phyloP scores from a whole-genome alignment of 2,329 filamentous ascomycete genomes.

The Microsporum ferrugineum region DNA sequence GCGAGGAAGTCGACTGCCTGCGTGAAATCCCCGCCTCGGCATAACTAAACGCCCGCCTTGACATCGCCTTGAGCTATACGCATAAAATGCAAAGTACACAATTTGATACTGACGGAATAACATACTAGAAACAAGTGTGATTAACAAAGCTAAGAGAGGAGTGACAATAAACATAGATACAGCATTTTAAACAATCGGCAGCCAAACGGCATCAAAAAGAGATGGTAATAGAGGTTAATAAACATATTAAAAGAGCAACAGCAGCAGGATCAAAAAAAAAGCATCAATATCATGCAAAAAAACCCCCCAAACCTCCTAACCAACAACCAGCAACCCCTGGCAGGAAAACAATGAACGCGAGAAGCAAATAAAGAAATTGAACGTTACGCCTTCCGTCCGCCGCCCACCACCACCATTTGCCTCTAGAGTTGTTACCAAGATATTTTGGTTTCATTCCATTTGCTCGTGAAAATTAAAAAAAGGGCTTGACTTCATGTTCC shows the following conservation, averaged over 20 bases:
- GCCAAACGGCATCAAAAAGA: not conserved
- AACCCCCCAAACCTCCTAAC: not conserved
- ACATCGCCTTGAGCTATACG: not conserved
- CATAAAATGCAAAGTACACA: no score
- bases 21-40: not conserved
- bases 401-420: not conserved
- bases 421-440: slow-evolving; percentile 4
- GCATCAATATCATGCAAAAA: not conserved
- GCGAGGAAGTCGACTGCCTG: no score
- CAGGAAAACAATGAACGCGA: slow-evolving; percentile 1
- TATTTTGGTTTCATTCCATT: slow-evolving; percentile 1
- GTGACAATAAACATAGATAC: not conserved
- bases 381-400: slow-evolving; percentile 1
- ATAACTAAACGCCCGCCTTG: not conserved
- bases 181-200: not conserved
- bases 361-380: not conserved
- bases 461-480: slow-evolving; percentile 2
- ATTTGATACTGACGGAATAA: no score
- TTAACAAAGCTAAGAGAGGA: not conserved
- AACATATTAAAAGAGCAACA: not conserved
- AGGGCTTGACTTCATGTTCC: not conserved
- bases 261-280: not conserved
- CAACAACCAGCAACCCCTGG: slow-evolving; percentile 3
- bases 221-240: not conserved
- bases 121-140: not conserved